Evolutionary conservation across 768 basidiomycete species (phyloP), one percentile per base, ranked within the genome.

Genomic region (Suillus brevipes): DNA sequence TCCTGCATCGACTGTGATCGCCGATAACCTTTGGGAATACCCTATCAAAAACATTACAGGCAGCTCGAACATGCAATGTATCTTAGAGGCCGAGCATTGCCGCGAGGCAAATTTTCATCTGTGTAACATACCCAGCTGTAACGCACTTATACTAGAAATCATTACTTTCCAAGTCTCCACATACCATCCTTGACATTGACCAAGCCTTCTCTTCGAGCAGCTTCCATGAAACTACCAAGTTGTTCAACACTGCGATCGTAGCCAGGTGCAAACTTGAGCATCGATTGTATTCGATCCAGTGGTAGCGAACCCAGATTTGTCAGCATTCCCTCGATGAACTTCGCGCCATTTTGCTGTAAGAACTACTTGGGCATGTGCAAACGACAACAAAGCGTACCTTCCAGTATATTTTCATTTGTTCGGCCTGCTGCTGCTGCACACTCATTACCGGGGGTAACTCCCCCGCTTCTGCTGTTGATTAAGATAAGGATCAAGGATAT

Each of bases 321-420:
- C 64, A 97, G 88, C 90, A 95, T 94, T 36, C 92, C 94, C 77
- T 93, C 89, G 66, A 96, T 91, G 77, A 90, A 96, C 91, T 94
- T 66, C 25, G 49, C 16, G 13, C 5, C 50, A 34, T 36, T 59
- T 50, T 20, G 45, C 37, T 13, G 37, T 52, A 59, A 66, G 9
- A 63, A 59, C 45, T 66, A 57, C 43, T 18, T 36, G 36, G 49
- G 57, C 23, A 62, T 42, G 23, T n/a, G 38, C 49, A 37, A 38
- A 64, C 8, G 58, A 50, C 38, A 43, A 40, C 31, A 45, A 55
- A 55, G 28, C 76, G 8, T 61, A 89, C 93, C 87, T 92, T 94
- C 94, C 94, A 96, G 74, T 89, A 92, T 1, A 94, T 83, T 66
- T 82, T 85, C 89, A 96, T 93, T 77, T 95, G 91, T 70, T 93